phyloP scores from a whole-genome alignment of 805 yeast genomes.

The Yarrowia deformans region DNA sequence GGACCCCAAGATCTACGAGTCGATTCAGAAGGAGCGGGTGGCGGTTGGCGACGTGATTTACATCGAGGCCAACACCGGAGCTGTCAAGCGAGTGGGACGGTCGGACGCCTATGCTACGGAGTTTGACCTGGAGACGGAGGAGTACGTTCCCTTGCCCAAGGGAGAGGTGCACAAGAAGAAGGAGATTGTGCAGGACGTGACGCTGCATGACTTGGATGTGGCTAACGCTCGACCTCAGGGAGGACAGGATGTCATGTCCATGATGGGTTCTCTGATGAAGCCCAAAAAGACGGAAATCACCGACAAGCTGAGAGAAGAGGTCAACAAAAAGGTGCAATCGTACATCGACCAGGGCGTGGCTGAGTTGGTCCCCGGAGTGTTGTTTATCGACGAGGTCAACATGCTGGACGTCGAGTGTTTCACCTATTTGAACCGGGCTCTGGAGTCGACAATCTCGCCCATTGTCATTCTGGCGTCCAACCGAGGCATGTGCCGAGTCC shows the following conservation, averaged over 20 bases:
- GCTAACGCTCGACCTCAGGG: conserved; percentile 97
- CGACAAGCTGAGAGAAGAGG: conserved; percentile 91
- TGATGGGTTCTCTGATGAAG: conserved; percentile 96
- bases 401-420: conserved; percentile 98
- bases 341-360: conserved; percentile 99
- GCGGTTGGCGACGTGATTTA: conserved; percentile 96
- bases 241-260: conserved; percentile 93
- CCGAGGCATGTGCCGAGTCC: conserved; percentile 88
- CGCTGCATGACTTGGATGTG: conserved; percentile 93
- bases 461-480: conserved; percentile 95
- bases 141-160: conserved; percentile 97
- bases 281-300: conserved; percentile 97
- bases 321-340: conserved; percentile 92
- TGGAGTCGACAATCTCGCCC: conserved; percentile 92
- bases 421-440: conserved; percentile 91
- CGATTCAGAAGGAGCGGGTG: conserved; percentile 93
- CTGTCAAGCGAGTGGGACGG: conserved; percentile 95
- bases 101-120: conserved; percentile 99
- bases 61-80: conserved; percentile 96
- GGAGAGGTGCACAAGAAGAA: conserved; percentile 99
- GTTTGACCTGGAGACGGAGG: conserved; percentile 97
- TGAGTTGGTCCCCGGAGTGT: conserved; percentile 95
- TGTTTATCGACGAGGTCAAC: conserved; percentile 97
- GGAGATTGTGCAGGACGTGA: conserved; percentile 96
- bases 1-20: conserved; percentile 91